phyloP scores from a whole-genome alignment of 108 stramenopile genomes.

The Nannochloropsis gaditana region DNA sequence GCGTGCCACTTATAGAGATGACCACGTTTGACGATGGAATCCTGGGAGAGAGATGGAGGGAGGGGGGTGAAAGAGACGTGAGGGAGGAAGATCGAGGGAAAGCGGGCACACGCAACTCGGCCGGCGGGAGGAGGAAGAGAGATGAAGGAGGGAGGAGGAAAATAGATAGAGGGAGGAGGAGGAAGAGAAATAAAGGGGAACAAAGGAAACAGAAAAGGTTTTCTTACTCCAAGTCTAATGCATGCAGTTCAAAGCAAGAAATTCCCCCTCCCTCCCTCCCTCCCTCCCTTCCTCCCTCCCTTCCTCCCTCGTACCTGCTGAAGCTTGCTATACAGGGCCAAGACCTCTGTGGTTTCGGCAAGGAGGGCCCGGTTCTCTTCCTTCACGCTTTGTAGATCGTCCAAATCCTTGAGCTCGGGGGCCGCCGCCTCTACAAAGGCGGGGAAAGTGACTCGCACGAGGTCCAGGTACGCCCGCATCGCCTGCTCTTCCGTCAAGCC shows the following conservation, averaged over 20 bases:
- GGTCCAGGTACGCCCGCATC: neutral
- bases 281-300: neutral
- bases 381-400: slow-evolving; percentile 5
- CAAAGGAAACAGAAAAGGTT: no score
- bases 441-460: neutral
- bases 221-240: no score
- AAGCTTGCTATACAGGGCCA: slow-evolving; percentile 1
- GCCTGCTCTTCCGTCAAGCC: slow-evolving; percentile 4
- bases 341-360: neutral
- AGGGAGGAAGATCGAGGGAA: no score
- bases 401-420: slow-evolving; percentile 6
- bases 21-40: neutral
- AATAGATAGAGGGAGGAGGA: neutral
- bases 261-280: neutral
- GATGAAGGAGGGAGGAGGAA: neutral
- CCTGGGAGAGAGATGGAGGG: neutral
- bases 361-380: slow-evolving; percentile 3
- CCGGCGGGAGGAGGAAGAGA: no score
- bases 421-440: slow-evolving; percentile 15
- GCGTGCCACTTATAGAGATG: neutral
- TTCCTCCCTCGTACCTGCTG: neutral
- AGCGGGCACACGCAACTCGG: no score
- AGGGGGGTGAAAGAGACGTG: no score
- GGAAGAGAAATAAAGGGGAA: no score
- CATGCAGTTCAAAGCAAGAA: no score